Evolutionary conservation across 768 basidiomycete genomes (phyloP), one percentile per base, ranked within the genome.

Genomic region (Mycena metata): DNA sequence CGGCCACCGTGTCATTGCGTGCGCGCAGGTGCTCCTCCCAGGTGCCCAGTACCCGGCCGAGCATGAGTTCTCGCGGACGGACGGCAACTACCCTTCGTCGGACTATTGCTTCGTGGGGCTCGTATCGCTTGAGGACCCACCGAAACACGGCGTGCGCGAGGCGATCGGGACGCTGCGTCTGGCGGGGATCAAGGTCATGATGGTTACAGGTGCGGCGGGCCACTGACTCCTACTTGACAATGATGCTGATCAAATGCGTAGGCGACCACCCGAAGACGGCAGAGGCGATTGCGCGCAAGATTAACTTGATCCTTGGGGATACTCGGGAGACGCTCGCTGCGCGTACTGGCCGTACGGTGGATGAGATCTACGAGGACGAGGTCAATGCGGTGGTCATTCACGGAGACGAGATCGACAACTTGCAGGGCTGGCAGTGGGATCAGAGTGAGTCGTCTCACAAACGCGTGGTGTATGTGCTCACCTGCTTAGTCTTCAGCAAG

Each of bases 391-490:
- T 91, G 26, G 89, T 91, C 33, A 83, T 91, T 41, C 90, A 91
- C 71, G 90, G 90, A 43, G 90, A 91, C 69, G 85, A 88, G 45
- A 90, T 91, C 64, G 90, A 91, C 73, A 76, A 77, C 9, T 76
- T 91, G 17, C 88, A 91, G 73, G 89, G 88, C 6, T 91, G 89
- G 88, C 89, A 91, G 76, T 91, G 90, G 90, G 90, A 91, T 79
- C 86, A 89, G 73, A 91, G 87, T 78, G 5, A 57, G 50, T 47
- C 52, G 52, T 60, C 19, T 56, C 39, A 24, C 49, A n/a, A 11
- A n/a, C 42, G 16, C 19, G 47, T 23, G 24, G n/a, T 5, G 50
- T 23, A 49, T 63, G 42, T 67, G 39, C 52, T 56, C 46, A 66
- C 26, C 57, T 24, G 36, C 59, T 0, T 24, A 91, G 90, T 91